A percentile compares a stretch with the other conserved stretches of the same genome.
Evolutionary conservation across 2,329 filamentous ascomycete species (phyloP).

Genomic region (Phialemonium atrogriseum): DNA sequence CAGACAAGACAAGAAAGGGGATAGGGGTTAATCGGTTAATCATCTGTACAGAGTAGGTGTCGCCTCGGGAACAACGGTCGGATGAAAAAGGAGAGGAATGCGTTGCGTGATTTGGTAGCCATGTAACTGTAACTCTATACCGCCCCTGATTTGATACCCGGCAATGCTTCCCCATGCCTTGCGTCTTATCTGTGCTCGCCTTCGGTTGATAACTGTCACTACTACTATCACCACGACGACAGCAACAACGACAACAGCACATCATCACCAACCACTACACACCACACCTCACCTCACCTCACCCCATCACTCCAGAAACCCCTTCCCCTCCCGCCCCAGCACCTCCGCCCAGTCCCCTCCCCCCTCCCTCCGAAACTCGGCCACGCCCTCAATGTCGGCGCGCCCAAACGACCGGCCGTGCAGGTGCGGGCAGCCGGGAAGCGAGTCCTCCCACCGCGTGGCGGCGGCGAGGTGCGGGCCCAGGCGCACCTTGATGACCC

Average conservation of each 20-base stretch:
- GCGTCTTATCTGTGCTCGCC: too few species aligned
- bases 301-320: conserved; percentile 29
- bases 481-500: conserved; percentile 46
- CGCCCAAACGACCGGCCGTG: conserved; percentile 50
- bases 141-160: too few species aligned
- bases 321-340: conserved; percentile 26
- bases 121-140: too few species aligned
- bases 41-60: too few species aligned
- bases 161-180: too few species aligned
- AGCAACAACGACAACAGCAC: too few species aligned
- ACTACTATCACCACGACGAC: too few species aligned
- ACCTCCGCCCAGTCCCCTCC: conserved; percentile 38
- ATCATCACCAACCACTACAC: background rate
- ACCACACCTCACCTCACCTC: background rate
- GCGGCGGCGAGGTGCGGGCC: conserved; percentile 28
- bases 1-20: background rate
- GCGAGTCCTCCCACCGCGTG: conserved; percentile 44
- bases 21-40: too few species aligned
- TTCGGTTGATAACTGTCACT: too few species aligned
- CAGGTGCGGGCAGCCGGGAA: conserved; percentile 47
- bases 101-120: too few species aligned
- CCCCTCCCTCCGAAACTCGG: conserved; percentile 36
- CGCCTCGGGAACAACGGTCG: too few species aligned
- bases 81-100: too few species aligned
- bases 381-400: conserved; percentile 37